Conservation (phyloP, 768 basidiomycete species). For the Porpolomopsis calyptriformis region DNA sequence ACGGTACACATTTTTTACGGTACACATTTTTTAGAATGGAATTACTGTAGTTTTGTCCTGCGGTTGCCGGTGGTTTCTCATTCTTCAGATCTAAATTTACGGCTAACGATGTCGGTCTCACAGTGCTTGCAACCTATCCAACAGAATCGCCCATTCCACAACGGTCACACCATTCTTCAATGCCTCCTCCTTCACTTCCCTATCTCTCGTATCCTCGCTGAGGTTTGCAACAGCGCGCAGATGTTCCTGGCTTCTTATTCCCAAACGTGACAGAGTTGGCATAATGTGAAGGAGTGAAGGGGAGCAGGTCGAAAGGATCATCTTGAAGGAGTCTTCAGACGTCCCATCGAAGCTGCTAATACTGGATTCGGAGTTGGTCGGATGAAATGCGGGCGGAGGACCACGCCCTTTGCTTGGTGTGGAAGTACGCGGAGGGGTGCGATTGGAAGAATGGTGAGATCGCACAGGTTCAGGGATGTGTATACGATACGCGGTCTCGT, state of each 20-base stretch:
- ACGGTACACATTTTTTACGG: no score
- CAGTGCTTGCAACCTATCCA: constrained; percentile 44
- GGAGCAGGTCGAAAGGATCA: constrained; percentile 48
- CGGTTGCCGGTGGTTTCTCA: no score
- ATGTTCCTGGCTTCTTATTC: constrained; percentile 51
- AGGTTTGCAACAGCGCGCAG: constrained; percentile 50
- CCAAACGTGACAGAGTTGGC: constrained; percentile 45
- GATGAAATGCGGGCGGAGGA: constrained; percentile 22
- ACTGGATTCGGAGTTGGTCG: constrained; percentile 30
- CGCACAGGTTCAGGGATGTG: constrained; percentile 6
- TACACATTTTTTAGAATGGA: no score
- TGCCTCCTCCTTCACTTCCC: constrained; percentile 62
- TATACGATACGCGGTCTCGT: background rate
- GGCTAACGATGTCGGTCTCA: no score
- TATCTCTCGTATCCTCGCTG: constrained; percentile 55
- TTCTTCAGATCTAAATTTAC: no score
- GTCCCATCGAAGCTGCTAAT: constrained; percentile 33
- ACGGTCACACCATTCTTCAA: constrained; percentile 57
- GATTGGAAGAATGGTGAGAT: constrained; percentile 19
- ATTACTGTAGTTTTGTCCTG: no score
- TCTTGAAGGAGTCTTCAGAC: constrained; percentile 34
- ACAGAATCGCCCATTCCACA: constrained; percentile 69
- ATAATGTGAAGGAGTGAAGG: constrained; percentile 56
- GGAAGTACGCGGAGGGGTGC: constrained; percentile 16
- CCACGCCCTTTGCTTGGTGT: constrained; percentile 6